Base-by-base conservation (phyloP, 2,329 filamentous ascomycete species). In the Sporothrix pallida region DNA sequence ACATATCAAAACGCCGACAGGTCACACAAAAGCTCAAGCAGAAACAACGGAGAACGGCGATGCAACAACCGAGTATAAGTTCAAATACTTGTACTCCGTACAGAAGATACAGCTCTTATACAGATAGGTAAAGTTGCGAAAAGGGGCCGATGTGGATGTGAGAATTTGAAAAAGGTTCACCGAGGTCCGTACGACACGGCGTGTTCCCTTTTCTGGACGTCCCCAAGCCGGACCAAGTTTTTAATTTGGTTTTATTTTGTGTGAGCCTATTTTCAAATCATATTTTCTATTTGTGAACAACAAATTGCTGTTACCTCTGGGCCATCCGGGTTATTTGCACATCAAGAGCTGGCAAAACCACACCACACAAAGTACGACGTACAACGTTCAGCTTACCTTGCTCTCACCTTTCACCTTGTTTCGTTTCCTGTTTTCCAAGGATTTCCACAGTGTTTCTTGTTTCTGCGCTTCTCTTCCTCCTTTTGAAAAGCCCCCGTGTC, bases 181-280 rank as follows among this genome's bases (percentile, higher is more conserved):
- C 62, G 62, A 67, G n/a, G 42, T 46, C 62, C 42, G 62, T 44
- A 26, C 5, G 20, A 26, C n/a, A 67, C 62, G 62, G 62, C 42
- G 20, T 67, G 20, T 67, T 67, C n/a, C 62, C 62, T 48, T 65
- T 48, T 67, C 42, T 12, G 42, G 62, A 65, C 20, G 2, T 42
- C 42, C 37, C 60, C 37, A 9, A 26, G 20, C 31, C 31, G 3
- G 31, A 26, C 52, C n/a, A 56, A 23, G 52, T 20, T 56, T 20
- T n/a, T 23, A 56, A 56, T 56, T 37, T 37, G 31, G 1, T 37
- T 37, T 37, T 37, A 37, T 37, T 37, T 37, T 37, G 7, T 37
- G 31, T 37, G 31, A 5, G 7, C 23, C 23, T 26, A 26, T 26
- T 37, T 37, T 37, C 31, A 37, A 37, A 7, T 37, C 31, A 37